A percentile compares a stretch with the other conserved stretches of the same genome.
These are phyloP conservation scores for Evansstolkia leycettana DNA, from an alignment of 495 filamentous ascomycete species.

Conservation along the genomic window DNA sequence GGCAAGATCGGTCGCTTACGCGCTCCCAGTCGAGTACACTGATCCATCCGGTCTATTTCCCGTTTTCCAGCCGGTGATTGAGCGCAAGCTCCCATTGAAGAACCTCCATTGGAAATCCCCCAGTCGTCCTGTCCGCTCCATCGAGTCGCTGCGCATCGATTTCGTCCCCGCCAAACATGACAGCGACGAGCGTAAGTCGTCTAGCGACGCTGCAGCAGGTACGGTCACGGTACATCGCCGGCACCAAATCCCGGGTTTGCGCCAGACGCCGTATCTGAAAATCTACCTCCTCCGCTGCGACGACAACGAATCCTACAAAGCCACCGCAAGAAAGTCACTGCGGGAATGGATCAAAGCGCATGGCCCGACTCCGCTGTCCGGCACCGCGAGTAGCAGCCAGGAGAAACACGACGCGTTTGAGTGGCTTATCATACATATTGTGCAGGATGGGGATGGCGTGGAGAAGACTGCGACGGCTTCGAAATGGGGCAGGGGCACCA, in stretches of 20 bases:
- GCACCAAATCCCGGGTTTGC: slow-evolving; percentile 90
- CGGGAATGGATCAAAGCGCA: slow-evolving; percentile 85
- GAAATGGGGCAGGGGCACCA: slow-evolving; percentile 68
- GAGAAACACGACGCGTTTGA: slow-evolving; percentile 93
- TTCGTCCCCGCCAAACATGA: slow-evolving; percentile 47
- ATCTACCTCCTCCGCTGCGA: slow-evolving; percentile 80
- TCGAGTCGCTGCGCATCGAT: slow-evolving; percentile 82
- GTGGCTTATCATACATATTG: slow-evolving; percentile 89
- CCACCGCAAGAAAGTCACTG: slow-evolving; percentile 58
- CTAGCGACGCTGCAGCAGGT: slow-evolving; percentile 18
- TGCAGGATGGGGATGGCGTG: slow-evolving; percentile 45
- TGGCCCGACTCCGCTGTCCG: slow-evolving; percentile 36
- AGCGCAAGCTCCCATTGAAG: slow-evolving; percentile 70
- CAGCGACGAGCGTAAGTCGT: slow-evolving; percentile 18
- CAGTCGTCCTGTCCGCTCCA: slow-evolving; percentile 77
- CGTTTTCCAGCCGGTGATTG: slow-evolving; percentile 62
- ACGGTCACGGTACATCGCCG: slow-evolving; percentile 49
- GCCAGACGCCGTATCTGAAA: slow-evolving; percentile 90
- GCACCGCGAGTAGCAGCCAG: slow-evolving; percentile 35
- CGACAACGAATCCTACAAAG: slow-evolving; percentile 88
- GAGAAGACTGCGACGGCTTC: slow-evolving; percentile 65
- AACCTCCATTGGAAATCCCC: slow-evolving; percentile 97
- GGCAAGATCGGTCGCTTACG: slow-evolving; percentile 2
- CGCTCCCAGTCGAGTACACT: slow-evolving; percentile 50
- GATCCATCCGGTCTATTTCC: slow-evolving; percentile 82